A percentile compares a stretch with the other conserved stretches of the same genome.
Evolutionary conservation across 2,329 filamentous ascomycete species (phyloP).

Genomic region (Aspergillus ochraceus): DNA sequence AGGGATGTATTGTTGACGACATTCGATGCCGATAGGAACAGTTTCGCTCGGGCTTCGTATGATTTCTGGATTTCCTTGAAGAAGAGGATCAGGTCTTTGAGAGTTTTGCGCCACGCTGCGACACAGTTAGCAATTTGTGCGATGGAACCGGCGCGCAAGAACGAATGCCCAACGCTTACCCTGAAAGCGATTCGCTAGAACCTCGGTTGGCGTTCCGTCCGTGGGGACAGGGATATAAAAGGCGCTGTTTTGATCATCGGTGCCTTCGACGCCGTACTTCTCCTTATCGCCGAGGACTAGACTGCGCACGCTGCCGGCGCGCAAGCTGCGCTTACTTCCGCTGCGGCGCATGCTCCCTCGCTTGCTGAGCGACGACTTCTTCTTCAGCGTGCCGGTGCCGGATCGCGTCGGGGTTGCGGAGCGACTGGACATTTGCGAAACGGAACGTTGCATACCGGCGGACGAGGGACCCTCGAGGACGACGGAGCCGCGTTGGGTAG

Average conservation of each 20-base stretch:
- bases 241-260: conserved; percentile 72
- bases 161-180: conserved; percentile 52
- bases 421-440: conserved; percentile 45
- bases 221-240: conserved; percentile 91
- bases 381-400: conserved; percentile 79
- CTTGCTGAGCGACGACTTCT: conserved; percentile 77
- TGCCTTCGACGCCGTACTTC: conserved; percentile 46
- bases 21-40: conserved; percentile 77
- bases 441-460: conserved; percentile 36
- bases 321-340: conserved; percentile 76
- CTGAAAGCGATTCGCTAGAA: conserved; percentile 84
- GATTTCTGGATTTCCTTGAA: conserved; percentile 89
- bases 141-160: conserved; percentile 2
- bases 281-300: conserved; percentile 68
- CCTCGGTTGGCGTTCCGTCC: conserved; percentile 80
- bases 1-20: conserved; percentile 76
- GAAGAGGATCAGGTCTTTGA: conserved; percentile 92
- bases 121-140: conserved; percentile 13
- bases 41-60: conserved; percentile 83
- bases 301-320: conserved; percentile 83
- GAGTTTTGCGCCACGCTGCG: conserved; percentile 86
- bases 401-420: conserved; percentile 49
- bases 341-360: conserved; percentile 74
- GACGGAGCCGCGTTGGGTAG: conserved; percentile 37
- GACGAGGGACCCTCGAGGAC: conserved; percentile 28